These are phyloP conservation scores for Fusarium hostae DNA, from an alignment of 2,329 filamentous ascomycete genomes.

Conservation along the genomic window DNA sequence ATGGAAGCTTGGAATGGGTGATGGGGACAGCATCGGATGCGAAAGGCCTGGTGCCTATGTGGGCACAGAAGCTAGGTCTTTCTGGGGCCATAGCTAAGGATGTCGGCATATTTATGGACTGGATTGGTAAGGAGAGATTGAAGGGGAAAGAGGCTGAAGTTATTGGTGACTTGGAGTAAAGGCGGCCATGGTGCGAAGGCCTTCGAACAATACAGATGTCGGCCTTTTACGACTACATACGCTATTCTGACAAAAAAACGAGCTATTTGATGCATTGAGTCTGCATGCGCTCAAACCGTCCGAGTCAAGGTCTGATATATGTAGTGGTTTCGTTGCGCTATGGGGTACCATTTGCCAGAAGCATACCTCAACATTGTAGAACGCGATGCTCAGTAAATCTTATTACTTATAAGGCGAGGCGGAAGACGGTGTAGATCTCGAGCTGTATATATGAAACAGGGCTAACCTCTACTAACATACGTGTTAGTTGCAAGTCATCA, in stretches of 20 bases:
- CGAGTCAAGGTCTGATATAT: neutral
- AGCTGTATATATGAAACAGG: neutral
- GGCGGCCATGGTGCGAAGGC: neutral
- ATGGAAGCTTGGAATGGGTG: slow-evolving; percentile 72
- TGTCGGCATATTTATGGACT: slow-evolving; percentile 74
- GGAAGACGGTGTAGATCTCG: neutral
- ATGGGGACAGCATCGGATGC: slow-evolving; percentile 83
- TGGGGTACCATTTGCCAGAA: neutral
- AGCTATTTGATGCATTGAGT: neutral
- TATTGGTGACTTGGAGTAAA: slow-evolving; percentile 14
- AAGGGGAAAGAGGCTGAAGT: slow-evolving; percentile 33
- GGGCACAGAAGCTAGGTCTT: slow-evolving; percentile 72
- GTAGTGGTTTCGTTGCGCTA: neutral
- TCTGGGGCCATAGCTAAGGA: slow-evolving; percentile 75
- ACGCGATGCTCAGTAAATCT: neutral
- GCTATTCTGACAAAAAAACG: neutral
- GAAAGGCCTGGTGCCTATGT: slow-evolving; percentile 71
- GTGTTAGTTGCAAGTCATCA: too few relatives aligned
- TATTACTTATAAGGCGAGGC: neutral
- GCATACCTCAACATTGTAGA: neutral
- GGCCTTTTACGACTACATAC: neutral
- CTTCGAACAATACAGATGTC: neutral
- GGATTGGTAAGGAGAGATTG: slow-evolving; percentile 62
- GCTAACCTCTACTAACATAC: too few relatives aligned
- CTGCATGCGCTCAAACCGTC: neutral